Evolutionary conservation across 768 basidiomycete species (phyloP).

Genomic region (Rickenella mellea): DNA sequence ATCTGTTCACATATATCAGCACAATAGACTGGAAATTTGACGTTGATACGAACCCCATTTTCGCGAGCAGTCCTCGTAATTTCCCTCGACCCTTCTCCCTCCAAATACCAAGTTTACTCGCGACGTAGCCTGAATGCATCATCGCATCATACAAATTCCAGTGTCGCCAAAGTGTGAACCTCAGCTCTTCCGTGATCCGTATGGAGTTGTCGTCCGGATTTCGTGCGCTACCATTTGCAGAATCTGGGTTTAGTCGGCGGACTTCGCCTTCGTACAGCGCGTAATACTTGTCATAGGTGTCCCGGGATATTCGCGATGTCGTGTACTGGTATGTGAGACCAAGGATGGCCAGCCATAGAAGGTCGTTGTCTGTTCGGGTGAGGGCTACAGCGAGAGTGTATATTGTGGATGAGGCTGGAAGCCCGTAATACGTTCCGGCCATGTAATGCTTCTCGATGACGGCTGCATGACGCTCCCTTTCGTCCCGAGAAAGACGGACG

Average conservation of each 20-base stretch:
- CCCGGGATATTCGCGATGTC: constrained; percentile 78
- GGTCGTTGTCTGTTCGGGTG: constrained; percentile 87
- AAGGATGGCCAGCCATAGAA: constrained; percentile 91
- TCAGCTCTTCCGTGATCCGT: constrained; percentile 76
- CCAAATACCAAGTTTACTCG: constrained; percentile 93
- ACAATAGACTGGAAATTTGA: neutral
- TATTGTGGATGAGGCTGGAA: constrained; percentile 81
- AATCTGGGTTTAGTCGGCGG: constrained; percentile 67
- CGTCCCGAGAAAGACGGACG: constrained; percentile 56
- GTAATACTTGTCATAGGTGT: constrained; percentile 76
- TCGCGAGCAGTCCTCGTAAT: constrained; percentile 85
- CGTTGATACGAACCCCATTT: constrained; percentile 77
- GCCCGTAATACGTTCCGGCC: constrained; percentile 79
- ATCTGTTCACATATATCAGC: constrained; percentile 35
- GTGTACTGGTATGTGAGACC: constrained; percentile 91
- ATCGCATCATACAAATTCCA: constrained; percentile 98
- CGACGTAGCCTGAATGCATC: constrained; percentile 95
- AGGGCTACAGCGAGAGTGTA: constrained; percentile 87
- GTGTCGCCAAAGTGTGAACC: constrained; percentile 92
- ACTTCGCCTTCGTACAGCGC: constrained; percentile 85
- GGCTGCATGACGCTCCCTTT: constrained; percentile 53
- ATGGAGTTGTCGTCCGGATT: constrained; percentile 81
- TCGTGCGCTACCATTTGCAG: constrained; percentile 4
- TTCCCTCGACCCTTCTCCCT: constrained; percentile 86
- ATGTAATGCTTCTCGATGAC: constrained; percentile 76